These are phyloP conservation scores for Fusarium nelsonii DNA, from an alignment of 2,329 filamentous ascomycete species.

Conservation along the genomic window DNA sequence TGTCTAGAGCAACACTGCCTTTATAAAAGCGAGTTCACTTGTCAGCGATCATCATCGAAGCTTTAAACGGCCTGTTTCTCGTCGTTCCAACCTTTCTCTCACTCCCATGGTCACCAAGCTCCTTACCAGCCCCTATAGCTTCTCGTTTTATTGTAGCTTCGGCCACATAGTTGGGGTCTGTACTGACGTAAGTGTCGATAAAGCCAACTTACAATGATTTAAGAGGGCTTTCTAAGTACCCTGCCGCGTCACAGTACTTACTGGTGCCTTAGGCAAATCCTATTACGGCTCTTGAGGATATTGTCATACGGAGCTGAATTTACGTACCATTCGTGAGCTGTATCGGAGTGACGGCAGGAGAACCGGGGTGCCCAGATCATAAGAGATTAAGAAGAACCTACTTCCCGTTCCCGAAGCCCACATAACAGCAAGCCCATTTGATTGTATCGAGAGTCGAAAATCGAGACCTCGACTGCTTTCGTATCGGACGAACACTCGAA, in stretches of 20 bases:
- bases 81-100: background rate
- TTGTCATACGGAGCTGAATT: background rate
- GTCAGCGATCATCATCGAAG: conserved; percentile 28
- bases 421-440: background rate
- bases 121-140: background rate
- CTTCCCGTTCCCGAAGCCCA: too few species aligned
- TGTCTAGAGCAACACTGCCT: conserved; percentile 36
- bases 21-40: conserved; percentile 27
- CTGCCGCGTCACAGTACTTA: background rate
- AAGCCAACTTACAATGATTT: background rate
- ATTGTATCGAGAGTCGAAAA: too few species aligned
- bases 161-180: background rate
- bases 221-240: background rate
- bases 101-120: background rate
- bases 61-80: conserved; percentile 1
- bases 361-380: too few species aligned
- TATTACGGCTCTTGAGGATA: background rate
- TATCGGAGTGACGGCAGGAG: background rate
- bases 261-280: background rate
- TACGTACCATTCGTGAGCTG: background rate
- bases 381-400: too few species aligned
- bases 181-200: conserved; percentile 5
- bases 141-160: background rate
- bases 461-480: background rate
- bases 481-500: background rate